Evolutionary conservation across 352 stramenopile genomes (phyloP), one percentile per base, ranked within the genome.

Genomic region (Phytophthora kernoviae): DNA sequence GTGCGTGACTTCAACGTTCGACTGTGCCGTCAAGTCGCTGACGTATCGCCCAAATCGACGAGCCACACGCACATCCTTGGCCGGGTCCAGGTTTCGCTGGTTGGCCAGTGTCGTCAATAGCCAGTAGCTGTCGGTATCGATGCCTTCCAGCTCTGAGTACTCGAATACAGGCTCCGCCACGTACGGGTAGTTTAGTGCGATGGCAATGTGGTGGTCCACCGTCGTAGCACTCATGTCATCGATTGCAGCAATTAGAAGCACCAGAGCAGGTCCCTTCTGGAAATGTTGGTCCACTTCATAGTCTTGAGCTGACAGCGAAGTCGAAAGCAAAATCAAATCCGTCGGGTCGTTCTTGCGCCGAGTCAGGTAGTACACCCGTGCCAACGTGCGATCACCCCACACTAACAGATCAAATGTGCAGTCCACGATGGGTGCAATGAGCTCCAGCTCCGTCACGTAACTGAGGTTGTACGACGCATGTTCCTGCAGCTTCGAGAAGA

Each of bases 371-470:
- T 61, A 74, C 2, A 76, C 44, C 5, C 62, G 49, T 15, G 63
- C 48, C 20, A 41, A 15, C 11, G 53, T 66, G 6, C 4, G 20
- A 39, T 75, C 66, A 2, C 50, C 52, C 15, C 15, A 26, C 12
- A 55, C 17, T 12, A 74, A 14, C 30, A 62, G 20, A n/a, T 51
- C 17, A 12, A 68, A 71, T 10, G 58, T 54, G 46, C 73, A 82
- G 49, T 79, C 73, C 17, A 82, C 65, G 6, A 86, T 39, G 1
- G 77, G 77, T 3, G 49, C 34, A 2, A 86, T 54, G 14, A 86
- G 37, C n/a, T 83, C 70, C 26, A 59, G 48, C 0, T 65, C 21
- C 9, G 54, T 51, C 26, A 78, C 47, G 14, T 65, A 65, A 14
- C 56, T 65, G n/a, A 81, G 14, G 15, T 70, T 68, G 34, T 72